Evolutionary conservation across 352 stramenopile species (phyloP), one percentile per base, ranked within the genome.

Genomic region (Phytophthora palmivora): DNA sequence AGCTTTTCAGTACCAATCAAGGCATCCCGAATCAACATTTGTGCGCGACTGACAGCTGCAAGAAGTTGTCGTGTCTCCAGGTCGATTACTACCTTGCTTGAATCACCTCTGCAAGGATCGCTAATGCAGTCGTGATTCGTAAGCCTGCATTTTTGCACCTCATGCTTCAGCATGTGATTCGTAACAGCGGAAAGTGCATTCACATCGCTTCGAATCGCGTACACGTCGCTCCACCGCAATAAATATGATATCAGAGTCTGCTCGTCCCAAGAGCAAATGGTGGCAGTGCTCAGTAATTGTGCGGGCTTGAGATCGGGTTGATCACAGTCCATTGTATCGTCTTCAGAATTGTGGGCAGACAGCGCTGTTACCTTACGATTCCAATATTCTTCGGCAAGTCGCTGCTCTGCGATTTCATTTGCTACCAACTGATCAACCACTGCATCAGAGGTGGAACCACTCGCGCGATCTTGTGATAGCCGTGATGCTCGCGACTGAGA

Each of bases 191-290:
- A 73, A 4, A 76, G 72, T 15, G 60, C 55, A 24, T 73, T 69
- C 39, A 82, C 47, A 6, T 83, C 68, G 7, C 37, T 61, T 6
- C 76, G 71, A 24, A 79, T 58, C 21, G 60, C 43, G 28, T 80
- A 83, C 41, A 84, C 74, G 11, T 81, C 70, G 24, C 77, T 86
- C 72, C 69, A 84, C 28, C 67, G 70, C 32, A 86, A 59, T 60
- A 78, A 60, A 67, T 76, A 66, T n/a, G 65, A 57, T 5, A 55
- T 28, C 11, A 65, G 32, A 22, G 50, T 66, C 6, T 67, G 39
- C 36, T 72, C 65, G 30, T 73, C 68, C 76, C 76, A 85, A 0
- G 43, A 62, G 21, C 54, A 68, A 50, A 85, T 78, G n/a, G 54
- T 11, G 6, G 76, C 64, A 22, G 54, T 19, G 36, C 45, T 63